Base-by-base conservation (phyloP, 2,329 filamentous ascomycete genomes). In the Monosporascus cannonballus region DNA sequence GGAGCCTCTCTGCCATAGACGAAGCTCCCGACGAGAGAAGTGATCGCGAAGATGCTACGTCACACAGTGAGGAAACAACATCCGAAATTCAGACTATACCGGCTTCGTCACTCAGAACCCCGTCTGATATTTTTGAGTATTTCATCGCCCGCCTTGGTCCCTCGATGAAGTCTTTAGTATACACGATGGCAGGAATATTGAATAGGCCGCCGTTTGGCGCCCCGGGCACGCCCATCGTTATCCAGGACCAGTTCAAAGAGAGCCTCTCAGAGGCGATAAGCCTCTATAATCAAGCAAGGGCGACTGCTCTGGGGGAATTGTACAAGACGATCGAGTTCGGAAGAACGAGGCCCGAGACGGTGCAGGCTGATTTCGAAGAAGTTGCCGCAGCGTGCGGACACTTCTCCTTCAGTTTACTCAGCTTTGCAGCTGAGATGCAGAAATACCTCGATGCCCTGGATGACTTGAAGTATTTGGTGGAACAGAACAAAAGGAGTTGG, bases 331-430 rank as follows among this genome's bases (percentile, higher is more conserved):
- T 91, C 55, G 85, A 91, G 61, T 76, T 91, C 39, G 83, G 82
- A 11, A 83, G 83, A 53, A 76, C 84, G 3, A 80, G 84, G 42
- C 85, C 87, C 0, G 79, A 90, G 50, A 87, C 87, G 56, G 80
- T 93, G 8, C 87, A 95, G 65, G 94, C 93, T 2, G 94, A 97
- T 68, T 91, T 96, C 53, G 94, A 99, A 68, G 94, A 99, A 69
- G 92, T 97, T 11, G 92, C 93, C 41, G 93, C 94, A n/a, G 95
- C 92, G 52, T 99, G 94, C 64, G 93, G 94, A 0, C 92, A 97
- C 70, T 99, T 97, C 66, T 93, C 89, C 65, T 96, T 94, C 67
- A 95, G 89, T 44, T 76, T 99, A 25, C 83, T 94, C 57, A 89
- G 94, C 60, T 93, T 97, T 64, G 92, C 90, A 0, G 89, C 96